These are phyloP conservation scores for Halophytophthora batemanensis DNA, from an alignment of 352 stramenopile genomes.

Conservation along the genomic window DNA sequence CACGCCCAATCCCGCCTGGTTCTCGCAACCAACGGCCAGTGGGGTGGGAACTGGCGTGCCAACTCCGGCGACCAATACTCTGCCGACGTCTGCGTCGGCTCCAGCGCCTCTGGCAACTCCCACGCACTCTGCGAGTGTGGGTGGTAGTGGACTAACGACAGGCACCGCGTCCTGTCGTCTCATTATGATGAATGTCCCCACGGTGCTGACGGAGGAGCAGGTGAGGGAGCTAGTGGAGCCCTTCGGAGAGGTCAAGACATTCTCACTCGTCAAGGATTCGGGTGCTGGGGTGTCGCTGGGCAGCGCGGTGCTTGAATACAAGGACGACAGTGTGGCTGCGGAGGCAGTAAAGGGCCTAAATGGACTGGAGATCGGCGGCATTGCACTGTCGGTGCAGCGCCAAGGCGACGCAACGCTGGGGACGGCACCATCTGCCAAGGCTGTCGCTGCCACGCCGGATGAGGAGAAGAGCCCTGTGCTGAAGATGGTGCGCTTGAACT, in stretches of 20 bases:
- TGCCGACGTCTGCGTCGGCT: not conserved
- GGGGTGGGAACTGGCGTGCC: constrained; percentile 6
- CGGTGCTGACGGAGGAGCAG: constrained; percentile 71
- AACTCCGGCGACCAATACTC: not conserved
- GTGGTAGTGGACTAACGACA: constrained; percentile 1
- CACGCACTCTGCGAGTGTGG: not conserved
- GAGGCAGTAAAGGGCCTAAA: constrained; percentile 71
- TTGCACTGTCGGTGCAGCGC: constrained; percentile 58
- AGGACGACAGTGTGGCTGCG: constrained; percentile 50
- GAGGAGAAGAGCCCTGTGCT: constrained; percentile 57
- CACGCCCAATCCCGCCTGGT: constrained; percentile 78
- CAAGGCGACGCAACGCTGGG: constrained; percentile 21
- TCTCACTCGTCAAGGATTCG: constrained; percentile 60
- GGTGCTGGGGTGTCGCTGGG: constrained; percentile 48
- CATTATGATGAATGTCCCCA: constrained; percentile 82
- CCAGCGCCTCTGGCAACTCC: not conserved
- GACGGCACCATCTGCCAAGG: constrained; percentile 1
- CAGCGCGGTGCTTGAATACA: constrained; percentile 81
- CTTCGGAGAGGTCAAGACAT: constrained; percentile 73
- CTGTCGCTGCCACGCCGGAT: constrained; percentile 6
- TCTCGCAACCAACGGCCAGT: constrained; percentile 35
- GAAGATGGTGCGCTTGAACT: constrained; percentile 57
- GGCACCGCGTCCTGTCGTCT: constrained; percentile 39
- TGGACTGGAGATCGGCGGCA: constrained; percentile 74
- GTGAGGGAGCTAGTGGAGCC: constrained; percentile 82